phyloP scores from a whole-genome alignment of 192 early-diverging fungal species.

The Helicostylum pulchrum region DNA sequence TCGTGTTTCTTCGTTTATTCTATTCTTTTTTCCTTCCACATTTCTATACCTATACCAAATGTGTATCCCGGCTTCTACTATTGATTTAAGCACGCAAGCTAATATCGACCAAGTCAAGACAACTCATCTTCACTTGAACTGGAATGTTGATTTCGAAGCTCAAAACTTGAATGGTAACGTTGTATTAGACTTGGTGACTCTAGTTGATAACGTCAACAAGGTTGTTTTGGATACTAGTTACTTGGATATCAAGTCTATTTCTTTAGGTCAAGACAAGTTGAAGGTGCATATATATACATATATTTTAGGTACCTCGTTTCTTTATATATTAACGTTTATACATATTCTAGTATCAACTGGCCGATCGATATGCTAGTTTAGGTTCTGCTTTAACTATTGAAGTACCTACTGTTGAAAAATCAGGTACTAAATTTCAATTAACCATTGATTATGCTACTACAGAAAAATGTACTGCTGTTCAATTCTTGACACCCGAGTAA shows the following conservation, averaged over 20 bases:
- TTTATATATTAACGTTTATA: not conserved
- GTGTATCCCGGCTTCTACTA: too few species aligned
- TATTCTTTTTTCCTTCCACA: too few species aligned
- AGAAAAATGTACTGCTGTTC: constrained; percentile 78
- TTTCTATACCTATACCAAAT: too few species aligned
- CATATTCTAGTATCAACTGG: constrained; percentile 44
- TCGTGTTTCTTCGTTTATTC: too few species aligned
- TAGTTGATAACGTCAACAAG: constrained; percentile 49
- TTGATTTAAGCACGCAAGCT: constrained; percentile 82
- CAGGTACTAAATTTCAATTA: constrained; percentile 53
- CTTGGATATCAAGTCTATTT: constrained; percentile 49
- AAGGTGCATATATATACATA: constrained; percentile 21
- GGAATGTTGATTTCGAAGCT: constrained; percentile 72
- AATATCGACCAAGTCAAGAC: constrained; percentile 74
- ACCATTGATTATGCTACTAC: constrained; percentile 77
- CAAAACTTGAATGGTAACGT: constrained; percentile 69
- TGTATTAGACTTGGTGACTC: constrained; percentile 53
- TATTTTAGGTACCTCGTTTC: not conserved
- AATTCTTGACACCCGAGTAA: constrained; percentile 83
- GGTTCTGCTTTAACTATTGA: constrained; percentile 71
- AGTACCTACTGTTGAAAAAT: constrained; percentile 32
- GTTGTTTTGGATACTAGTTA: constrained; percentile 73
- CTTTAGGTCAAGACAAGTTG: constrained; percentile 12
- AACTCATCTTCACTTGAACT: constrained; percentile 73
- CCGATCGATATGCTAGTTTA: constrained; percentile 57